Evolutionary conservation across 129 eudicot genomes (phyloP), one percentile per base, ranked within the genome.

Genomic region (Chrysanthemum makinoi): DNA sequence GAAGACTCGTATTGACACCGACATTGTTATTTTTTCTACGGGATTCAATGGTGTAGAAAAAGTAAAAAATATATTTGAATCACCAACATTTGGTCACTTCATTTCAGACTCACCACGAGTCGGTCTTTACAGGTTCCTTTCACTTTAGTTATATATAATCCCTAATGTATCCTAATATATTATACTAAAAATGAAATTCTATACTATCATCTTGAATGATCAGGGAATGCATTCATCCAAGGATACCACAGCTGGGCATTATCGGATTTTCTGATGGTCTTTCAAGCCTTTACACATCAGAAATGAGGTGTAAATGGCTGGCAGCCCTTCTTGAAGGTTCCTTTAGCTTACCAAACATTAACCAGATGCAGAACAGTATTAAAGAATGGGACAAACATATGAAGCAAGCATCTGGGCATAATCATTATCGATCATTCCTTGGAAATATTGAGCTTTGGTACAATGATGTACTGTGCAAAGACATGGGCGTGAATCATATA

Each of bases 221-320:
- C 43, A 70, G 65, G 55, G 65, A 60, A 60, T 60, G 65, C 44
- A 26, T 60, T 60, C 65, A 60, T 60, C 65, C 65, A 24, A 33
- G 14, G 30, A 22, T 60, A 22, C 65, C 65, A 16, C 65, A 60
- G 30, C 44, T 60, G 28, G 65, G 39, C 26, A 60, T 60, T 12
- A 75, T 91, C 39, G 97, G 97, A 62, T 86, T 66, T 74, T 86
- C 95, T 0, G 92, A 86, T 69, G 77, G 92, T 72, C n/a, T 86
- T 26, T 75, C 88, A 3, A 82, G 88, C 64, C 69, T 88, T 2
- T 75, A 72, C 77, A 88, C 85, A 2, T 84, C 85, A 0, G 93
- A 91, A 62, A 70, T 91, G 81, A 80, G 85, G 83, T 78, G 84
- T 43, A 84, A 77, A 52, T 91, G 97, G 96, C 66, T 88, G 18